Conservation (phyloP, 2,329 filamentous ascomycete species). For the Colletotrichum camelliae region DNA sequence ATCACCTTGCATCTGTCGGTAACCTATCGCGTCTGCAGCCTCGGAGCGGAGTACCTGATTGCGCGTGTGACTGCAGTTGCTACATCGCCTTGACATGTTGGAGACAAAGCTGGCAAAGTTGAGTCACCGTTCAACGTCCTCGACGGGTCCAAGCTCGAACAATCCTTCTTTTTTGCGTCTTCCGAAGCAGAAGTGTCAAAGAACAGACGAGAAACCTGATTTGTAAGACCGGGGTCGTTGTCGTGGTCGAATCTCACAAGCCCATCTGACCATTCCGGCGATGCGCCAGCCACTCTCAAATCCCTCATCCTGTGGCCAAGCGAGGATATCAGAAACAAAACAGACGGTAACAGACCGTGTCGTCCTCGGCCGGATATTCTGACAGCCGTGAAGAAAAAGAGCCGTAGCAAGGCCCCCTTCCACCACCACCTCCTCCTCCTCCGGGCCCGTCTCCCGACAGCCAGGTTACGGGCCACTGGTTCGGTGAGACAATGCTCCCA, state of each 20-base stretch:
- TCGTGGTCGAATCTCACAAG: not conserved
- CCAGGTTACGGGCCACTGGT: not conserved
- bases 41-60: not conserved
- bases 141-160: not conserved
- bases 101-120: not conserved
- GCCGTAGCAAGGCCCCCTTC: not conserved
- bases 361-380: not conserved
- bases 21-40: constrained; percentile 2
- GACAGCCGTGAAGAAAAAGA: not conserved
- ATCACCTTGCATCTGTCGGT: constrained; percentile 13
- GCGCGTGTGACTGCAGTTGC: not conserved
- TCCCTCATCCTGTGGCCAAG: not conserved
- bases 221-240: not conserved
- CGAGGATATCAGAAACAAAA: not conserved
- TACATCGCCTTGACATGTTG: not conserved
- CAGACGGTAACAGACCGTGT: not conserved
- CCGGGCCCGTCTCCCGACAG: not conserved
- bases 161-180: not conserved
- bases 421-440: not conserved
- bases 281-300: not conserved
- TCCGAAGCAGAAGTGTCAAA: not conserved
- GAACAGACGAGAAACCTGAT: not conserved
- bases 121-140: not conserved
- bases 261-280: not conserved
- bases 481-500: not conserved